Percentiles rank a stretch among this genome's conserved stretches.
These are phyloP conservation scores for Tulasnella sp. DNA, from an alignment of 768 basidiomycete species.

Conservation along the genomic window DNA sequence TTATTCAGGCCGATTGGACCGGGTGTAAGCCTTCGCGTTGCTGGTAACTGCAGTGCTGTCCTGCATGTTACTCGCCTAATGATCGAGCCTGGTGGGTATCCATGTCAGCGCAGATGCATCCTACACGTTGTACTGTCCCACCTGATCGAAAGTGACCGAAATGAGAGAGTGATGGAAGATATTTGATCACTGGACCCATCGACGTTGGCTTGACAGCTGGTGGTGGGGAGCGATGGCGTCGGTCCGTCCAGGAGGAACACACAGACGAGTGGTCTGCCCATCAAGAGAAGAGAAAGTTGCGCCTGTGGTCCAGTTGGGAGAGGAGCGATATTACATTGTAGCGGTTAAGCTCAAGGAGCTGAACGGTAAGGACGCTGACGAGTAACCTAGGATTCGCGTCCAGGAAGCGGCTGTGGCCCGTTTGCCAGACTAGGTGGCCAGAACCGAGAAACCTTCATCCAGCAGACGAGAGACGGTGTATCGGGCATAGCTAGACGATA, in stretches of 20 bases:
- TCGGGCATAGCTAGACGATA: background rate
- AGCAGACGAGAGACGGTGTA: background rate
- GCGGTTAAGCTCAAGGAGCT: background rate
- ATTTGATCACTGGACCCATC: background rate
- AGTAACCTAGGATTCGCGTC: background rate
- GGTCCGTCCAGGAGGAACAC: too few relatives aligned
- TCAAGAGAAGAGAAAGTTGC: too few relatives aligned
- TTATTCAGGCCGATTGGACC: too few relatives aligned
- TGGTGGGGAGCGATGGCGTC: background rate
- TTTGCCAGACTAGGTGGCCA: background rate
- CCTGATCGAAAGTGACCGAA: background rate
- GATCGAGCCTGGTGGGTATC: background rate
- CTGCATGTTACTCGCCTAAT: too few relatives aligned
- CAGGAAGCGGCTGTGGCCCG: background rate
- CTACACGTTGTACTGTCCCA: background rate
- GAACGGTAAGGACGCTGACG: background rate
- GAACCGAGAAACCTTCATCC: background rate
- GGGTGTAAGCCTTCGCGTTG: too few relatives aligned
- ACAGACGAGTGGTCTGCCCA: too few relatives aligned
- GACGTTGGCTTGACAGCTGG: background rate
- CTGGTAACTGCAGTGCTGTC: too few relatives aligned
- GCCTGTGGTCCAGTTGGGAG: background rate
- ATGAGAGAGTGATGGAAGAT: background rate
- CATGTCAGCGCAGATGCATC: background rate
- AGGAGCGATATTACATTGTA: background rate